Evolutionary conservation across 208 protist species (phyloP), one percentile per base, ranked within the genome.

Genomic region (Acanthamoeba culbertsoni): DNA sequence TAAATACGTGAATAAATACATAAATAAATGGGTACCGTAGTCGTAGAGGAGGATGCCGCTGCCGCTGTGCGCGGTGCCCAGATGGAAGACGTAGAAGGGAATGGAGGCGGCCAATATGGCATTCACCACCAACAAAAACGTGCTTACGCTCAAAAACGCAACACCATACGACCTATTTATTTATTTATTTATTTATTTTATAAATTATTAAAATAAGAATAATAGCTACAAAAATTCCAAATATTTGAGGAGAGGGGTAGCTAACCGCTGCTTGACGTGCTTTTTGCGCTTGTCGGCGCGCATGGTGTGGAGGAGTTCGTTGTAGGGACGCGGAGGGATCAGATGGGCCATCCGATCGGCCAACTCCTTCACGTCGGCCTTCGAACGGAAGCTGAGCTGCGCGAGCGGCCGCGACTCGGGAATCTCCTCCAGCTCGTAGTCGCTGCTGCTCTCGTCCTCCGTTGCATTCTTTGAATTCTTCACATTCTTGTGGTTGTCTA

Each of bases 271-370:
- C 43, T 82, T 82, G 43, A 55, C 43, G 23, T 46, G 37, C 71
- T 31, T 3, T 43, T 82, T 82, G 37, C 42, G 43, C 71, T 82
- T 82, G 26, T 82, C 71, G 43, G 71, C 35, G 42, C 42, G 71
- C 31, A 82, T 37, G 71, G 71, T 82, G 43, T 82, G 71, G 43
- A 82, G 37, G n/a, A 82, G 71, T 43, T 82, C 71, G 71, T 82
- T 82, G 71, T 82, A 82, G 43, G 71, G 71, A 3, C 71, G 71
- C 37, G 71, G 71, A 3, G 71, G 71, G 16, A 82, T 82, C 42
- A 82, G 71, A 31, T 43, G 31, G 6, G 71, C 28, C 71, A 82
- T 82, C n/a, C 43, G 71, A 2, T 82, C 71, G 71, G 71, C 71
- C 42, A 82, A 43, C 23, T 82, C 71, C 71, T 82, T 82, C n/a